phyloP scores from a whole-genome alignment of 2,329 filamentous ascomycete genomes.

The Chrysoporthe puriensis region DNA sequence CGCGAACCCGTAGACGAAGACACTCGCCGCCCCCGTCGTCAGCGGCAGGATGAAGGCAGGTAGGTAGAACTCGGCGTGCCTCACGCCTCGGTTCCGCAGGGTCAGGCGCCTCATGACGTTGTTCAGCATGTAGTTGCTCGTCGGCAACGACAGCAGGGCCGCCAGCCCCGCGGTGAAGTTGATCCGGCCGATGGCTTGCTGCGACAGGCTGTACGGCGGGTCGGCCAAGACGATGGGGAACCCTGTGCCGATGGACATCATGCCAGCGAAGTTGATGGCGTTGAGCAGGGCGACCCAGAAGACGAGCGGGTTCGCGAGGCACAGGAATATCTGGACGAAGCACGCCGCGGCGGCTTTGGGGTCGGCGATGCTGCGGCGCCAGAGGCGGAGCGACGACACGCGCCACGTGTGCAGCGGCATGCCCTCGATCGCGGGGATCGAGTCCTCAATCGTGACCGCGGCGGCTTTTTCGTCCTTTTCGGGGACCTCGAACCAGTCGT shows the following conservation, averaged over 20 bases:
- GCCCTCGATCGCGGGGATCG: conserved; percentile 11
- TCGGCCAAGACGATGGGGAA: conserved; percentile 30
- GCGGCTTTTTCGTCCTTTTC: conserved; percentile 11
- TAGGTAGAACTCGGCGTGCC: conserved; percentile 36
- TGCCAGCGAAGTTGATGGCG: conserved; percentile 33
- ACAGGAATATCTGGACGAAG: conserved; percentile 34
- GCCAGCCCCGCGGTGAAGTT: conserved; percentile 30
- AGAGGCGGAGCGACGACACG: conserved; percentile 17
- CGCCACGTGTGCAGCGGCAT: conserved; percentile 20
- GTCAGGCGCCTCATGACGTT: conserved; percentile 33
- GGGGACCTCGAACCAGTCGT: conserved; percentile 37
- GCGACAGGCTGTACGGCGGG: conserved; percentile 29
- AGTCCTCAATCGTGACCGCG: conserved; percentile 22
- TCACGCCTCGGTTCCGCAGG: conserved; percentile 32
- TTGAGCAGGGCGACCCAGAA: conserved; percentile 35
- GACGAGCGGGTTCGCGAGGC: conserved; percentile 35
- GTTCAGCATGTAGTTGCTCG: conserved; percentile 26
- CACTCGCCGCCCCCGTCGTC: conserved; percentile 29
- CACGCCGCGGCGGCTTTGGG: conserved; percentile 29
- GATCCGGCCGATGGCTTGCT: conserved; percentile 16
- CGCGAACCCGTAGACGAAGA: conserved; percentile 31
- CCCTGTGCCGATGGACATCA: conserved; percentile 33
- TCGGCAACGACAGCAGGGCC: conserved; percentile 30
- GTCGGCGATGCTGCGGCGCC: conserved; percentile 23
- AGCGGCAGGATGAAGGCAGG: conserved; percentile 33